Conservation (phyloP, 1,139 yeast species). For the Taphrina deformans region DNA sequence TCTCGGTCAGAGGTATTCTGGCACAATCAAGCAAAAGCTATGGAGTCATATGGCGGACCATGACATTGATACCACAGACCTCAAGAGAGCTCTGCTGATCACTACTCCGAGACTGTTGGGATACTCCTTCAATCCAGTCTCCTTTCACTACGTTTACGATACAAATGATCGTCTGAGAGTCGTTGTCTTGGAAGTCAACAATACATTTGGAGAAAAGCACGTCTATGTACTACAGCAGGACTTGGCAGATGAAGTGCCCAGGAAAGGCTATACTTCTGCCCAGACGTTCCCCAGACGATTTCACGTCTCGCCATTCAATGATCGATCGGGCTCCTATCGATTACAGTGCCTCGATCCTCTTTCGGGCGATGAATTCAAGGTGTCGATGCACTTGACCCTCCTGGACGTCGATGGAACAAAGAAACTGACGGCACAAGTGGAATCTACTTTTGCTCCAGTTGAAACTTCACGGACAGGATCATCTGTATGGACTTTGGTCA, state of each 20-base stretch:
- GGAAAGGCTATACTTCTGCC: slow-evolving; percentile 10
- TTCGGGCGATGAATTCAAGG: background rate
- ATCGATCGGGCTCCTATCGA: slow-evolving; percentile 27
- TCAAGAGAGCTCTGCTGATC: slow-evolving; percentile 4
- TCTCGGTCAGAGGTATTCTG: slow-evolving; percentile 7
- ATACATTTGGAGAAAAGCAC: slow-evolving; percentile 32
- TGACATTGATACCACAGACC: slow-evolving; percentile 4
- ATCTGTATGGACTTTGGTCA: background rate
- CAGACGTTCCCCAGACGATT: slow-evolving; percentile 29
- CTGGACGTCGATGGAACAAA: slow-evolving; percentile 19
- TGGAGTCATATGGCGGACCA: slow-evolving; percentile 23
- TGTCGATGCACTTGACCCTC: slow-evolving; percentile 26
- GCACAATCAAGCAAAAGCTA: slow-evolving; percentile 22
- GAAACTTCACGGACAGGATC: background rate
- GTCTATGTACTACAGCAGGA: slow-evolving; percentile 24
- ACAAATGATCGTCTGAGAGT: background rate
- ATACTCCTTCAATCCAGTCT: slow-evolving; percentile 33
- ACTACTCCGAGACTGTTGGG: slow-evolving; percentile 33
- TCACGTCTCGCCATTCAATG: slow-evolving; percentile 34
- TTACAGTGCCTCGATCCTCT: slow-evolving; percentile 22
- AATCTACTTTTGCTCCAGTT: slow-evolving; percentile 8
- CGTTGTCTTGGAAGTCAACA: slow-evolving; percentile 31
- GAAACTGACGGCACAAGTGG: slow-evolving; percentile 31
- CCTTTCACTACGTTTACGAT: slow-evolving; percentile 29
- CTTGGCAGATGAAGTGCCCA: background rate